Conservation (phyloP, 2,329 filamentous ascomycete species). For the Paraphoma sp. region DNA sequence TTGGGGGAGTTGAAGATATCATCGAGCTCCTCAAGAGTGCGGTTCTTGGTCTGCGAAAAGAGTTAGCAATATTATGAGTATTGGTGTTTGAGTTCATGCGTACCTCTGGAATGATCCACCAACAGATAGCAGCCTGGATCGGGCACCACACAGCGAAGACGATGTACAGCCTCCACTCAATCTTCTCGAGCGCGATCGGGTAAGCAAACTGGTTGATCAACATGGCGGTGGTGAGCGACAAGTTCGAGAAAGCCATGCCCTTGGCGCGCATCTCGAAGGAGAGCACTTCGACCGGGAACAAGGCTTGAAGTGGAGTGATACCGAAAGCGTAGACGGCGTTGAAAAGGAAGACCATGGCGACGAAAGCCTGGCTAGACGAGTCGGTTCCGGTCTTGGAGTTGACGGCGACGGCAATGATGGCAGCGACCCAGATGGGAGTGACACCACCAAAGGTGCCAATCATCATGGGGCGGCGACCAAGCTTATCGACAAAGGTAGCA, state of each 20-base stretch:
- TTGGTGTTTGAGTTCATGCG: background rate
- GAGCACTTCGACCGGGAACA: slow-evolving; percentile 45
- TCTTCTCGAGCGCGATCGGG: slow-evolving; percentile 30
- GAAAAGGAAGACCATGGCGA: slow-evolving; percentile 45
- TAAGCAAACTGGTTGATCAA: slow-evolving; percentile 41
- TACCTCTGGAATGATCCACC: slow-evolving; percentile 24
- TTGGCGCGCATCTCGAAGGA: slow-evolving; percentile 46
- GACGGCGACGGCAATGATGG: slow-evolving; percentile 22
- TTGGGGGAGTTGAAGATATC: slow-evolving; percentile 29
- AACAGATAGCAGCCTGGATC: slow-evolving; percentile 24
- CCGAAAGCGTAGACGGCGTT: slow-evolving; percentile 40
- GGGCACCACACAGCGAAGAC: slow-evolving; percentile 32
- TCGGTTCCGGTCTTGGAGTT: slow-evolving; percentile 16
- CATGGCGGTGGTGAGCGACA: slow-evolving; percentile 26
- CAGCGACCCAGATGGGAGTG: slow-evolving; percentile 35
- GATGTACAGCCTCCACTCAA: slow-evolving; percentile 33
- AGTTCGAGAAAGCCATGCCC: slow-evolving; percentile 34
- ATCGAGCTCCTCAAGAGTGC: slow-evolving; percentile 36
- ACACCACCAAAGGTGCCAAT: slow-evolving; percentile 29
- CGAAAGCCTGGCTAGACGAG: slow-evolving; percentile 33
- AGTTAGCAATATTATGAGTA: background rate
- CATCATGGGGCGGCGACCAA: slow-evolving; percentile 39
- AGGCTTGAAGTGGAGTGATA: slow-evolving; percentile 43
- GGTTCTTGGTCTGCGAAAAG: slow-evolving; percentile 28
- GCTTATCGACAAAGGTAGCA: slow-evolving; percentile 38